Evolutionary conservation across 2,329 filamentous ascomycete genomes (phyloP), one percentile per base, ranked within the genome.

Genomic region (Claviceps lovelessii): DNA sequence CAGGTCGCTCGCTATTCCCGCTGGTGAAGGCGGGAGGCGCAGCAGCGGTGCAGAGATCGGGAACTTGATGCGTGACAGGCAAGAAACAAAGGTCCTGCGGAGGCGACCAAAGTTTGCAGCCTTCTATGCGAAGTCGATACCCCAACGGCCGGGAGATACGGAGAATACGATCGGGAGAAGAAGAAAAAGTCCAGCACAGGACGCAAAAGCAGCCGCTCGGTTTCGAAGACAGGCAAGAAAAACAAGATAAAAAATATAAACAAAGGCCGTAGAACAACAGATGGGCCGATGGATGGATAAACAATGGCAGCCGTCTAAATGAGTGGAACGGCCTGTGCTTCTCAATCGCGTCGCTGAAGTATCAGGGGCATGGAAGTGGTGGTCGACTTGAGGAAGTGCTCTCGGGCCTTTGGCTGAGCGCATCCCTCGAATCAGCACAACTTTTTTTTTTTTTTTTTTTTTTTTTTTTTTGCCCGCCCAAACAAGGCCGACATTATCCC

Each of bases 11-110:
- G 29, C 39, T 42, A 17, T 33, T 51, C 56, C 54, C 29, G 53
- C 53, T 45, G 23, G 58, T 54, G 41, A 58, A 54, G 52, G 59
- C 58, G 58, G 57, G 49, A 49, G 59, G 42, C 35, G 56, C 53
- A 42, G 39, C 35, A 35, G 55, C 29, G 48, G 33, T 46, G 48
- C 52, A 56, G 35, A 56, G 46, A 29, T 39, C 7, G 48, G 29
- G 23, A 23, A 23, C 23, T 23, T 23, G 37, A 56, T 28, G 54
- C 39, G 35, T 58, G 55, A 28, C 42, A 57, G 55, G 54, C 57
- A 48, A 57, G 48, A 51, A 46, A 53, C 58, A 54, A 55, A 55
- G 45, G 48, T 54, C 54, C 49, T 29, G 35, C n/a, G 41, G 19
- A 49, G 29, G 28, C 42, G 33, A 52, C 49, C 48, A 17, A 29